Evolutionary conservation across 495 filamentous ascomycete genomes (phyloP).

Genomic region (Arthonia radiata): DNA sequence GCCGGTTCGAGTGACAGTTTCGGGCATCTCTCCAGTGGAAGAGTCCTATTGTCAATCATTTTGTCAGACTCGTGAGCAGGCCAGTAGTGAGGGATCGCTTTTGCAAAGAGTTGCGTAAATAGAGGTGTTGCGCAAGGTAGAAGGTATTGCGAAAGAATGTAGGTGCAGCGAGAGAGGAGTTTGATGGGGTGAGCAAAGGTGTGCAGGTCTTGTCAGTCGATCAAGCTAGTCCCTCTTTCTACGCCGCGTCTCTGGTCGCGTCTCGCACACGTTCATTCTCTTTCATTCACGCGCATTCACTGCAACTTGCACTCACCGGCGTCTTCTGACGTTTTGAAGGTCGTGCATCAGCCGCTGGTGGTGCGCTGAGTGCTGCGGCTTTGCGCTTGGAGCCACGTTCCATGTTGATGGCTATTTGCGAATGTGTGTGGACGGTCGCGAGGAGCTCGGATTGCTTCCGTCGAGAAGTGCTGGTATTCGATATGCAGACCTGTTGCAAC

Average conservation of each 20-base stretch:
- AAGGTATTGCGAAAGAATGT: constrained; percentile 1
- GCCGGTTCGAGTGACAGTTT: not conserved
- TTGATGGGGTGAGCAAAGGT: constrained; percentile 4
- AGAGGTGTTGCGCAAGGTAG: not conserved
- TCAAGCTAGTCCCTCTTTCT: constrained; percentile 5
- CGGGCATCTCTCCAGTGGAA: not conserved
- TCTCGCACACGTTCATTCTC: constrained; percentile 1
- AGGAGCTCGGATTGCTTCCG: too few species aligned
- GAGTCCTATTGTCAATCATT: too few species aligned
- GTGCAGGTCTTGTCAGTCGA: constrained; percentile 6
- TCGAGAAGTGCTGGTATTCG: too few species aligned
- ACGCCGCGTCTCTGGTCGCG: constrained; percentile 3
- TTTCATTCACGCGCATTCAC: not conserved
- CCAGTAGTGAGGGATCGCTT: not conserved
- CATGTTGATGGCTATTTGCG: too few species aligned
- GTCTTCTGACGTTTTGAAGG: constrained; percentile 35
- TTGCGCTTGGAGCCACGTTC: constrained; percentile 10
- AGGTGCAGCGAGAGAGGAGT: constrained; percentile 5
- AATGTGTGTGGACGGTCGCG: too few species aligned
- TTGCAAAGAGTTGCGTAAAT: constrained; percentile 1
- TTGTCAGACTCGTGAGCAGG: too few species aligned
- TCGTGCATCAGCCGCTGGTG: constrained; percentile 24
- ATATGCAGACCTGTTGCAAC: too few species aligned
- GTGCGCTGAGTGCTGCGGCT: constrained; percentile 1
- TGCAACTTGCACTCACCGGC: constrained; percentile 21